Percentiles rank a stretch among this genome's conserved stretches.
Conservation (phyloP, 129 eudicot genomes). For the Calendula officinalis region DNA sequence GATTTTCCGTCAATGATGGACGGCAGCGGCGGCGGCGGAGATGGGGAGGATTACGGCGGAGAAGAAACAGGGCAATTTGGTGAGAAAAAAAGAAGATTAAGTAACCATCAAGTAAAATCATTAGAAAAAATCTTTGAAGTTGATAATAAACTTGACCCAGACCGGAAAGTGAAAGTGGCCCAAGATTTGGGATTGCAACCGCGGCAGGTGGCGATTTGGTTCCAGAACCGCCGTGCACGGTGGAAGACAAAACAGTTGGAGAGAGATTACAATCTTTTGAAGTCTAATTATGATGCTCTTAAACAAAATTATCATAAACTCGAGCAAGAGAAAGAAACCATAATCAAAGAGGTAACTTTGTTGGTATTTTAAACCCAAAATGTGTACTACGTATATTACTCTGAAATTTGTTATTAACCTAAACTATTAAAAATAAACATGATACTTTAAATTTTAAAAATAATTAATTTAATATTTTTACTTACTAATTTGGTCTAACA, state of each 20-base stretch:
- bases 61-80: conserved; percentile 45
- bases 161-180: conserved; percentile 58
- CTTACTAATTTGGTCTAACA: no score
- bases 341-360: conserved; percentile 43
- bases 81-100: conserved; percentile 61
- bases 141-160: conserved; percentile 71
- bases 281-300: conserved; percentile 57
- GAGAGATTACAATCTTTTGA: conserved; percentile 52
- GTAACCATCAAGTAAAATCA: conserved; percentile 63
- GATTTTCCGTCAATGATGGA: conserved; percentile 64
- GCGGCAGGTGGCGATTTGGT: conserved; percentile 79
- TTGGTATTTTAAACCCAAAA: not conserved
- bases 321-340: conserved; percentile 50
- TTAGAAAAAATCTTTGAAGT: conserved; percentile 63
- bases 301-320: conserved; percentile 46
- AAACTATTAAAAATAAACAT: no score
- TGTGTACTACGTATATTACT: no score
- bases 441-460: no score
- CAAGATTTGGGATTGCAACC: conserved; percentile 73
- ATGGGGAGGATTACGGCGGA: conserved; percentile 45
- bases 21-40: conserved; percentile 43
- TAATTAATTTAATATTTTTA: no score
- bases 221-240: conserved; percentile 82
- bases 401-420: no score
- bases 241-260: conserved; percentile 75